phyloP scores from a whole-genome alignment of 306 rosid species.

The Aeschynomene evenia region DNA sequence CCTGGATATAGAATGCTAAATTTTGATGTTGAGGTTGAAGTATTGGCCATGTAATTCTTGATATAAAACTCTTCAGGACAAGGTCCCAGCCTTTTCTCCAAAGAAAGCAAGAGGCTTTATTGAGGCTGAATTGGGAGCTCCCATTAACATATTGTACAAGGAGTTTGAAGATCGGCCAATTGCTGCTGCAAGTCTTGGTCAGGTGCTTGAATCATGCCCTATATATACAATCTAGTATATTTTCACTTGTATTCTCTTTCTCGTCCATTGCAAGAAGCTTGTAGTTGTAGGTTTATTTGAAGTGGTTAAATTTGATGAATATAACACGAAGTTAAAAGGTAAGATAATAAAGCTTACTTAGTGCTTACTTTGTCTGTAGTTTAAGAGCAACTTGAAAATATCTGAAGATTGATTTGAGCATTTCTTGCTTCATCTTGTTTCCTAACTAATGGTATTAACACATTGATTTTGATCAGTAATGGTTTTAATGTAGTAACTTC shows the following conservation, averaged over 20 bases:
- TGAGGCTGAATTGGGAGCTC: conserved; percentile 70
- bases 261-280: not conserved
- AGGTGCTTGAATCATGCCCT: conserved; percentile 49
- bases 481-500: conserved; percentile 7
- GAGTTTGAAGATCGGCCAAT: conserved; percentile 82
- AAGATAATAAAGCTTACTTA: not conserved
- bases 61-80: conserved; percentile 55
- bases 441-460: not conserved
- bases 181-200: conserved; percentile 97
- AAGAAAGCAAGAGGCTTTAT: conserved; percentile 68
- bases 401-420: not conserved
- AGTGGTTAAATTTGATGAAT: not conserved
- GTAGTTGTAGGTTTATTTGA: not conserved
- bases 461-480: not conserved
- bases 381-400: not conserved
- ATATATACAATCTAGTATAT: not conserved
- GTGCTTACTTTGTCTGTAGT: not conserved
- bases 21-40: not conserved
- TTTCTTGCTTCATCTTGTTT: not conserved
- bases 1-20: not conserved
- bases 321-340: not conserved
- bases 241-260: not conserved
- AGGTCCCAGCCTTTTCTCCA: conserved; percentile 82
- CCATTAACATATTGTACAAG: conserved; percentile 53
- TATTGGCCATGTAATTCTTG: not conserved